Base-by-base conservation (phyloP, 2,329 filamentous ascomycete species). In the Fusarium aywerte region DNA sequence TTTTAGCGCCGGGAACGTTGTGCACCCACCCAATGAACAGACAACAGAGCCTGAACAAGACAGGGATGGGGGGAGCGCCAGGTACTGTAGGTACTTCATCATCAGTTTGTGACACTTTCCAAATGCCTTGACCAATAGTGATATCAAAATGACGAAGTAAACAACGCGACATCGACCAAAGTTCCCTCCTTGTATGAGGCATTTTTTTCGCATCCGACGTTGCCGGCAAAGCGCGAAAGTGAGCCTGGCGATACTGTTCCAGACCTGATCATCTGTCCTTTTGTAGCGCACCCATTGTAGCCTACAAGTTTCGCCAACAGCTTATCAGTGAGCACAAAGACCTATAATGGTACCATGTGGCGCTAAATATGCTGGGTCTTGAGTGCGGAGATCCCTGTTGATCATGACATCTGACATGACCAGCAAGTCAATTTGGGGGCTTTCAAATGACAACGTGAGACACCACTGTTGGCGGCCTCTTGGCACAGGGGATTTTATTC, bases 261-360 rank as follows among this genome's bases (percentile, higher is more conserved):
- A 23, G 57, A 33, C 31, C 38, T 32, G 43, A 58, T 63, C 59
- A 18, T 51, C 42, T 39, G 62, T 11, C 40, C 49, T 51, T 67
- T 67, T 52, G 50, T 67, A 49, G 31, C 38, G 38, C 32, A 23
- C 8, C 32, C 20, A 6, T 66, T 65, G 62, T 67, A 66, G 36
- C 50, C 3, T 11, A 2, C 16, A 63, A 1, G 62, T 66, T 67
- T 50, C 21, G 31, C 15, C 20, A 20, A 23, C 49, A 50, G 62
- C 31, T 33, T 44, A n/a, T 29, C 13, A 47, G 27, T 62, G 23
- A 42, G 49, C 43, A 23, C 18, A 27, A 35, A 45, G 49, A 65
- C 62, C 62, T 40, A n/a, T 15, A 3, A 21, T 6, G 49, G 54
- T 65, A 65, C 62, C n/a, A 16, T 48, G 40, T 20, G 57, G 59